These are phyloP conservation scores for Fusarium clavum DNA, from an alignment of 2,329 filamentous ascomycete species.

Conservation along the genomic window DNA sequence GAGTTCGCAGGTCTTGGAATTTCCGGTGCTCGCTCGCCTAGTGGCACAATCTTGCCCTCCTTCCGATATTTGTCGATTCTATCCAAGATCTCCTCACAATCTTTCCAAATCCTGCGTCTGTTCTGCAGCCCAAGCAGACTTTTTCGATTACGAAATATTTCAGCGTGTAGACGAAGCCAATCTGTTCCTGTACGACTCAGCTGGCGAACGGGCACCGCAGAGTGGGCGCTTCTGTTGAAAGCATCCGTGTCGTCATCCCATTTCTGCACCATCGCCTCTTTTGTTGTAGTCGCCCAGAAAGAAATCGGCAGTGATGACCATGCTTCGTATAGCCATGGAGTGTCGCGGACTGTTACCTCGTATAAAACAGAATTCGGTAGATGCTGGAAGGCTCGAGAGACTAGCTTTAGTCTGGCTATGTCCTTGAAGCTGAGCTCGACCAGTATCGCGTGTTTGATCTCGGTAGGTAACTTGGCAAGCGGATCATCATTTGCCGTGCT, in stretches of 20 bases:
- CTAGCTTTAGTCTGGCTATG: conserved; percentile 14
- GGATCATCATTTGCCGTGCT: neutral
- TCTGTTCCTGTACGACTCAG: conserved; percentile 2
- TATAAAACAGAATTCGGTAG: conserved; percentile 18
- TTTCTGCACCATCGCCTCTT: neutral
- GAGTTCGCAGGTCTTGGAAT: neutral
- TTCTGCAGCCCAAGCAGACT: conserved; percentile 4
- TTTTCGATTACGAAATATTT: neutral
- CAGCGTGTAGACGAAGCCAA: neutral
- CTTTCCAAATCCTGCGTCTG: conserved; percentile 19
- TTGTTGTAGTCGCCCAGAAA: conserved; percentile 27
- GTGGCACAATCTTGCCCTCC: neutral
- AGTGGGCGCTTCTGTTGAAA: neutral
- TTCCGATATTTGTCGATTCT: neutral
- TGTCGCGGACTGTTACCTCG: conserved; percentile 8
- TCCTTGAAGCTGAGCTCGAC: conserved; percentile 20
- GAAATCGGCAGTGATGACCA: conserved; percentile 27
- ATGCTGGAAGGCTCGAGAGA: conserved; percentile 21
- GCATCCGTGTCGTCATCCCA: neutral
- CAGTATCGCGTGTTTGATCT: conserved; percentile 24
- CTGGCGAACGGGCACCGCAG: neutral
- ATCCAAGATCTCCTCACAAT: conserved; percentile 8
- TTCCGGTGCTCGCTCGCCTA: neutral
- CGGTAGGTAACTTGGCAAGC: conserved; percentile 18
- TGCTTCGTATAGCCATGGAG: conserved; percentile 37